These are phyloP conservation scores for Suillus alpinus DNA, from an alignment of 768 basidiomycete species.

Conservation along the genomic window DNA sequence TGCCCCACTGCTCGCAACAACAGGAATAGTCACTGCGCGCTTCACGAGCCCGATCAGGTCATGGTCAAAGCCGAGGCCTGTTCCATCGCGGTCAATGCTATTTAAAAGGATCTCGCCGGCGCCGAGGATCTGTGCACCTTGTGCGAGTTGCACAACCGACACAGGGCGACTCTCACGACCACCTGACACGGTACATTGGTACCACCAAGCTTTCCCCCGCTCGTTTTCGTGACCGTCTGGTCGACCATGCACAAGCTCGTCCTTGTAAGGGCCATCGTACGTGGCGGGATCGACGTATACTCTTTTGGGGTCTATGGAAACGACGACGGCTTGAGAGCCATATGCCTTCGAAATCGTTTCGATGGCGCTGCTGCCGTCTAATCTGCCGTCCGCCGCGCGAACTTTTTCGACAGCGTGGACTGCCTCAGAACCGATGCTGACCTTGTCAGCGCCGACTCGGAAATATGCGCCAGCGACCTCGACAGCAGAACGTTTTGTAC, in stretches of 20 bases:
- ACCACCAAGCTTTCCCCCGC: conserved; percentile 90
- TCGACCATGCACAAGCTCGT: conserved; percentile 54
- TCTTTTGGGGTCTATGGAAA: conserved; percentile 91
- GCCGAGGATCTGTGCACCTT: conserved; percentile 86
- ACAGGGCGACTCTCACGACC: conserved; percentile 81
- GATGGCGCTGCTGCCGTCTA: conserved; percentile 80
- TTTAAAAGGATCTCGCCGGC: conserved; percentile 96
- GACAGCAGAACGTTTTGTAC: conserved; percentile 78
- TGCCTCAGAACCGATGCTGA: conserved; percentile 95
- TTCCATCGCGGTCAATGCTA: conserved; percentile 95
- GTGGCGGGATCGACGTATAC: conserved; percentile 66
- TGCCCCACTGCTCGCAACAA: conserved; percentile 94
- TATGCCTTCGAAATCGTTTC: conserved; percentile 89
- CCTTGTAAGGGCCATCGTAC: conserved; percentile 68
- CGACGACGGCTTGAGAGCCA: conserved; percentile 96
- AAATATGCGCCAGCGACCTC: conserved; percentile 97
- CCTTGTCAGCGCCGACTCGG: conserved; percentile 97
- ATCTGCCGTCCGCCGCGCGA: conserved; percentile 44
- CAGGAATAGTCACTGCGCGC: conserved; percentile 77
- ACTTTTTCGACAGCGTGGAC: conserved; percentile 90
- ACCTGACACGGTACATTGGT: conserved; percentile 95
- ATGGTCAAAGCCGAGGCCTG: conserved; percentile 87
- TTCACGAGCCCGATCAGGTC: conserved; percentile 79
- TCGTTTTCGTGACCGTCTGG: conserved; percentile 51
- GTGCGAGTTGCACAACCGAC: conserved; percentile 88